Conservation (phyloP, 1,139 yeast species). For the Kodamaea ohmeri region DNA sequence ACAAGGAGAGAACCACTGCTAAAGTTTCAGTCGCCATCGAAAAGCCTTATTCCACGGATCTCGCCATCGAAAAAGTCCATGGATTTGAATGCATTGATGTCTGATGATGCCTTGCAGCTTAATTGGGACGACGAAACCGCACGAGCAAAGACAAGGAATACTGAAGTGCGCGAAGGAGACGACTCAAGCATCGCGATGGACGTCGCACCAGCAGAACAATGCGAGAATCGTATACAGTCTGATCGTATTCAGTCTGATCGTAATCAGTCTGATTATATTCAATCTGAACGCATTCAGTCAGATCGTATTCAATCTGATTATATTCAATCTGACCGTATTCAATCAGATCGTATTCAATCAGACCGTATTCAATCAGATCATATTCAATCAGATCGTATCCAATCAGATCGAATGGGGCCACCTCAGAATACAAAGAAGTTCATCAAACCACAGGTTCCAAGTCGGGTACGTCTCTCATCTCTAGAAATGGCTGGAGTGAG, state of each 20-base stretch:
- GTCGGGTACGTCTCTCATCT: slow-evolving; percentile 26
- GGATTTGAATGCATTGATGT: slow-evolving; percentile 34
- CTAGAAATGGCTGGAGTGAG: slow-evolving; percentile 38
- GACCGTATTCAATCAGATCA: no score
- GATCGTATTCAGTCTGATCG: no score
- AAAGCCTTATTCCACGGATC: slow-evolving; percentile 20
- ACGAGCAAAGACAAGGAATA: neutral
- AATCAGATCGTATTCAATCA: no score
- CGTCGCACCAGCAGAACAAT: neutral
- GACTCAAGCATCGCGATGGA: neutral
- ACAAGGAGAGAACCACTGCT: neutral
- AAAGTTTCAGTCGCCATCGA: slow-evolving; percentile 1
- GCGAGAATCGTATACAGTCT: no score
- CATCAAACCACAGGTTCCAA: slow-evolving; percentile 29
- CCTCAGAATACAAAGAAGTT: slow-evolving; percentile 17
- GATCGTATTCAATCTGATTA: no score
- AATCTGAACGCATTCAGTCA: no score
- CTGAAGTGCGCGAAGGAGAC: neutral
- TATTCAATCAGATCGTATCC: no score
- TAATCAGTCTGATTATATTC: no score
- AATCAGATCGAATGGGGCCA: slow-evolving; percentile 9
- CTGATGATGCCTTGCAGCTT: slow-evolving; percentile 3
- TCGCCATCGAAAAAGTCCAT: slow-evolving; percentile 43
- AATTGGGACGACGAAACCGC: slow-evolving; percentile 1
- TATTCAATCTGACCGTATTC: no score